Percentiles rank a stretch among this genome's conserved stretches.
These are phyloP conservation scores for Lithocarpus polystachyus DNA, from an alignment of 306 rosid species.

Conservation along the genomic window DNA sequence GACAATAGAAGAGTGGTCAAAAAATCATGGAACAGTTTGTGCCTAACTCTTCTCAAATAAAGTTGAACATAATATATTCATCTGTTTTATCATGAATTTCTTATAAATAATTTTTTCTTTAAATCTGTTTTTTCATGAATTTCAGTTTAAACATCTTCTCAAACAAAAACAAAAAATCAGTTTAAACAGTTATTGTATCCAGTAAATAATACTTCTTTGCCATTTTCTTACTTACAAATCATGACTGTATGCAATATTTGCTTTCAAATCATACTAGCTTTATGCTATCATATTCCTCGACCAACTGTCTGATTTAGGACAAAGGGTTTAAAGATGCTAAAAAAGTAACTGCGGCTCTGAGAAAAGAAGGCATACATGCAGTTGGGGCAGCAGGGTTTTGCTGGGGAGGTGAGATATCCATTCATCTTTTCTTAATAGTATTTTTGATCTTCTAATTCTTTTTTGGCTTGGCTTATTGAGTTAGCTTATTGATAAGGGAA, in stretches of 20 bases:
- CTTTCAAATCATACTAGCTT: background rate
- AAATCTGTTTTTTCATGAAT: no score
- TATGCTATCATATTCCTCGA: background rate
- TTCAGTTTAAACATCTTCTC: no score
- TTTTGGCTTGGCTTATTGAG: background rate
- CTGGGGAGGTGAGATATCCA: background rate
- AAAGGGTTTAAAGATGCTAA: background rate
- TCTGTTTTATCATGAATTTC: background rate
- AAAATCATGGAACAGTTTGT: constrained; percentile 7
- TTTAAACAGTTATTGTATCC: background rate
- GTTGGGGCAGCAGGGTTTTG: constrained; percentile 4
- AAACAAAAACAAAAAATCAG: background rate
- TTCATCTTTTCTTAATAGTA: background rate
- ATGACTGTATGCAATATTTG: background rate
- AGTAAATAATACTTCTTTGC: background rate
- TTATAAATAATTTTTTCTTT: no score
- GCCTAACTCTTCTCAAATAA: background rate
- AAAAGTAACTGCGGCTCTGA: background rate
- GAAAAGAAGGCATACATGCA: background rate
- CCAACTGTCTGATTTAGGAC: background rate
- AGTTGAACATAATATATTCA: background rate
- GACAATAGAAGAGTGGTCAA: background rate
- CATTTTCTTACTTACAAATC: background rate
- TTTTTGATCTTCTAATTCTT: background rate
- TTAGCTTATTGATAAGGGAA: background rate